A percentile compares a stretch with the other conserved stretches of the same genome.
Evolutionary conservation across 192 early-diverging fungal genomes (phyloP).

Genomic region (Coemansia javaensis): DNA sequence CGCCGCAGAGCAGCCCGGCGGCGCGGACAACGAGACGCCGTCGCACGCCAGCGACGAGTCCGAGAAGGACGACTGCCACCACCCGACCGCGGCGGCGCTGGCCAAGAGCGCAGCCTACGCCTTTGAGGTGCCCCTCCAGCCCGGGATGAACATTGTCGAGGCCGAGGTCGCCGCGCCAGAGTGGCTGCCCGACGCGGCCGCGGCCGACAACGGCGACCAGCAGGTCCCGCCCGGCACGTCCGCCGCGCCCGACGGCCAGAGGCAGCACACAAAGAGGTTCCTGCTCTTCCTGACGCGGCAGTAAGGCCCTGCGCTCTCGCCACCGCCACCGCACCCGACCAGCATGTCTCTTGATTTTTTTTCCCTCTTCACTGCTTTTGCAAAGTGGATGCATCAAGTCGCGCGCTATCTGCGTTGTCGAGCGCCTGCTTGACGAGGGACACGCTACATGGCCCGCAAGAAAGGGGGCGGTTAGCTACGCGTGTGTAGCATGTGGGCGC

Average conservation of each 20-base stretch:
- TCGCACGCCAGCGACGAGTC: conserved; percentile 31
- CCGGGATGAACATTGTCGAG: conserved; percentile 30
- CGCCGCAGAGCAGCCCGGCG: conserved; percentile 6
- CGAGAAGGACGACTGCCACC: conserved; percentile 37
- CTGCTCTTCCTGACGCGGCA: conserved; percentile 30
- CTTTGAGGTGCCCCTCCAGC: conserved; percentile 30
- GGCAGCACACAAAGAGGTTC: conserved; percentile 8
- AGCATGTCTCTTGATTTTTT: not conserved
- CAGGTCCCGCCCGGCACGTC: conserved; percentile 34
- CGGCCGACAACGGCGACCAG: conserved; percentile 30
- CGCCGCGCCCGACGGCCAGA: not conserved
- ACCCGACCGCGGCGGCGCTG: conserved; percentile 4
- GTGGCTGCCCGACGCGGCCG: conserved; percentile 19
- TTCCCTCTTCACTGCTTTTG: not conserved
- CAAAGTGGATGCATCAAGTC: not conserved
- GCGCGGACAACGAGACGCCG: conserved; percentile 20
- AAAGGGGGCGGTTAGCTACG: too few relatives aligned
- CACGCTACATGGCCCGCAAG: conserved; percentile 2
- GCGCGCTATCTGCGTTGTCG: not conserved
- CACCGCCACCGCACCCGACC: not conserved
- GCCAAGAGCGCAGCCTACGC: conserved; percentile 35
- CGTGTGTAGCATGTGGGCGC: too few relatives aligned
- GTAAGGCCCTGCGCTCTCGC: not conserved
- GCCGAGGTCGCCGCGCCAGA: conserved; percentile 28
- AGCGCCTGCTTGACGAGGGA: conserved; percentile 11